Conservation (phyloP, 768 basidiomycete genomes). For the Tulasnella sp. region DNA sequence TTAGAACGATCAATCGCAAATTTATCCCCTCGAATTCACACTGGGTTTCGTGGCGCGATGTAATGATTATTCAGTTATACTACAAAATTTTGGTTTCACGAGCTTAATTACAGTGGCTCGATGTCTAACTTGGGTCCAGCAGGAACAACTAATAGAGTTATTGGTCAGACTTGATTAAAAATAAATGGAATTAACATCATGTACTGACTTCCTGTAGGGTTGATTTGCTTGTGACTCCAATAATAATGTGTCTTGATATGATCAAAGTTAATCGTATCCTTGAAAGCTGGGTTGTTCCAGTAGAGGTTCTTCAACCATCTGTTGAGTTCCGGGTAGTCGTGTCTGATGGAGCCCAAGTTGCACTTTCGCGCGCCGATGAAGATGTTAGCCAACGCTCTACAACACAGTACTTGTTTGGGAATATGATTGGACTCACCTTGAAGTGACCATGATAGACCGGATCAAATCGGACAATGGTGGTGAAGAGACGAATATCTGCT, state of each 20-base stretch:
- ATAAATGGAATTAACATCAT: too few relatives aligned
- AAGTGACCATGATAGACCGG: conserved; percentile 88
- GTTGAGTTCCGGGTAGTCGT: conserved; percentile 81
- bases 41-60: too few relatives aligned
- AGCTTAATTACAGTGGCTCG: conserved; percentile 7
- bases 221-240: conserved; percentile 14
- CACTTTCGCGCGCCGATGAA: background rate
- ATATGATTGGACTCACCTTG: conserved; percentile 32
- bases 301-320: conserved; percentile 82
- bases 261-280: conserved; percentile 72
- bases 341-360: conserved; percentile 18
- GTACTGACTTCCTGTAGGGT: too few relatives aligned
- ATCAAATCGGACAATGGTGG: conserved; percentile 83
- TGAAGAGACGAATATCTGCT: conserved; percentile 75
- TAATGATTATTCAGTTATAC: too few relatives aligned
- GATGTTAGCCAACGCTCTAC: background rate
- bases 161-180: too few relatives aligned
- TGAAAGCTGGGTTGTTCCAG: conserved; percentile 84
- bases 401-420: background rate
- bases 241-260: conserved; percentile 75
- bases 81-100: too few relatives aligned
- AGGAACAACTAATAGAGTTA: conserved; percentile 11
- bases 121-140: conserved; percentile 6
- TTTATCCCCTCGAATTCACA: too few relatives aligned
- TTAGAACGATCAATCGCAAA: too few relatives aligned